phyloP scores from a whole-genome alignment of 2,329 filamentous ascomycete species.

The Colletotrichum trifolii region DNA sequence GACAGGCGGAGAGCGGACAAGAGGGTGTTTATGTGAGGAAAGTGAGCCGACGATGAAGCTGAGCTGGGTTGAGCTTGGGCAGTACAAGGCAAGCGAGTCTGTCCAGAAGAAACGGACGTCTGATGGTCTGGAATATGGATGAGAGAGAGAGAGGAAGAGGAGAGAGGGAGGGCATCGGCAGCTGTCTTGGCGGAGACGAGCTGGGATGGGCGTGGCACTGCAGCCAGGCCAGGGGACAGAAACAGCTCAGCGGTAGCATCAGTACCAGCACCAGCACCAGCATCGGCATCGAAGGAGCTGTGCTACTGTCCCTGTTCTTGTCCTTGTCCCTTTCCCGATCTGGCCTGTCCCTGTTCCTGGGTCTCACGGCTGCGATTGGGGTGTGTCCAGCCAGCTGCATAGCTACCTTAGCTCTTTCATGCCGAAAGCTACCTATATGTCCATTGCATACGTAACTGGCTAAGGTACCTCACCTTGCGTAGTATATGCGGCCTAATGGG shows the following conservation, averaged over 20 bases:
- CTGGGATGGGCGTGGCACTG: constrained; percentile 10
- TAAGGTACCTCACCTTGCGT: too few species aligned
- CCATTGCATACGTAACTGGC: too few species aligned
- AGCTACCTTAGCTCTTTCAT: too few species aligned
- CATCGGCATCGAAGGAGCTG: constrained; percentile 5
- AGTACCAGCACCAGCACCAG: constrained; percentile 8
- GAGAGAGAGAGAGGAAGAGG: constrained; percentile 2
- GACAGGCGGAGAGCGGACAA: neutral
- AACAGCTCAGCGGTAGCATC: constrained; percentile 4
- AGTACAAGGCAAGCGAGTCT: constrained; percentile 6
- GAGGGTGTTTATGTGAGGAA: constrained; percentile 16
- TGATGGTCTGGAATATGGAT: constrained; percentile 1
- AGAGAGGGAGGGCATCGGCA: constrained; percentile 12
- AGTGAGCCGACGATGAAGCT: constrained; percentile 13
- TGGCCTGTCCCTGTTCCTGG: too few species aligned
- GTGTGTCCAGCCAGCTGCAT: neutral
- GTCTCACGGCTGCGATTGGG: neutral
- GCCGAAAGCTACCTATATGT: too few species aligned
- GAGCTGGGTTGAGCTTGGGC: constrained; percentile 1
- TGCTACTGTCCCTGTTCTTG: neutral
- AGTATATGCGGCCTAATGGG: too few species aligned
- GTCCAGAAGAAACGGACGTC: neutral
- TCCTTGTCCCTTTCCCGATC: too few species aligned
- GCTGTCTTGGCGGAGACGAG: constrained; percentile 7
- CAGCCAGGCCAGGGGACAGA: constrained; percentile 7